A percentile compares a stretch with the other conserved stretches of the same genome.
These are phyloP conservation scores for Paramecium primaurelia DNA, from an alignment of 73 alveolate species.

Conservation along the genomic window DNA sequence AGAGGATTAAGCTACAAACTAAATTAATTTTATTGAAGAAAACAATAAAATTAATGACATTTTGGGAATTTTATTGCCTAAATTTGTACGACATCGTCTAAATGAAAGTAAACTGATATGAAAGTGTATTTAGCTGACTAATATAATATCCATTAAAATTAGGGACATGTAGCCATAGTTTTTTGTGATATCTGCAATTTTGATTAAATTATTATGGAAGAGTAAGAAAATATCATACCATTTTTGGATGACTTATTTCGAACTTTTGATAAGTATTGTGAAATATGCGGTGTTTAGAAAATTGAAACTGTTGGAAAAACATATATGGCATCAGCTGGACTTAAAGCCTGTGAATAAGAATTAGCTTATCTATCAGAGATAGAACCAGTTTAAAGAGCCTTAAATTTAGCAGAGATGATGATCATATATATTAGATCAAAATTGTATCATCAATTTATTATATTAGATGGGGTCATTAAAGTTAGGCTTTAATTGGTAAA, in stretches of 20 bases:
- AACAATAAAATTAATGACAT: conserved; percentile 47
- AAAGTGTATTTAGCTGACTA: not conserved
- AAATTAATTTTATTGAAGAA: conserved; percentile 32
- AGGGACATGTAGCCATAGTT: conserved; percentile 44
- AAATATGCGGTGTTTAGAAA: conserved; percentile 45
- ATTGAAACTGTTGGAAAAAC: conserved; percentile 62
- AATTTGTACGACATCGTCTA: conserved; percentile 29
- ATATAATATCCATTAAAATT: conserved; percentile 33
- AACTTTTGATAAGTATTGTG: conserved; percentile 39
- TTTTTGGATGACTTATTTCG: conserved; percentile 41
- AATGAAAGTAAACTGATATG: not conserved
- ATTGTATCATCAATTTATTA: not conserved
- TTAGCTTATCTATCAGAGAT: conserved; percentile 26
- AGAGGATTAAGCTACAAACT: not conserved
- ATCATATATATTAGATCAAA: not conserved
- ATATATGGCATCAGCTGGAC: conserved; percentile 55
- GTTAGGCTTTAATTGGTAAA: not conserved
- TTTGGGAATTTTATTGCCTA: conserved; percentile 39
- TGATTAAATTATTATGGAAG: conserved; percentile 52
- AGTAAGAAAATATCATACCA: conserved; percentile 14
- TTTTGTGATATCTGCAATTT: conserved; percentile 57
- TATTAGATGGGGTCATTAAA: not conserved
- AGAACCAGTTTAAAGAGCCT: conserved; percentile 54
- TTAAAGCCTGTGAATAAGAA: conserved; percentile 40
- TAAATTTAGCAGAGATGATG: conserved; percentile 21